Percentiles rank a stretch among this genome's conserved stretches.
Conservation (phyloP, 306 rosid species). For the Coriaria nepalensis region DNA sequence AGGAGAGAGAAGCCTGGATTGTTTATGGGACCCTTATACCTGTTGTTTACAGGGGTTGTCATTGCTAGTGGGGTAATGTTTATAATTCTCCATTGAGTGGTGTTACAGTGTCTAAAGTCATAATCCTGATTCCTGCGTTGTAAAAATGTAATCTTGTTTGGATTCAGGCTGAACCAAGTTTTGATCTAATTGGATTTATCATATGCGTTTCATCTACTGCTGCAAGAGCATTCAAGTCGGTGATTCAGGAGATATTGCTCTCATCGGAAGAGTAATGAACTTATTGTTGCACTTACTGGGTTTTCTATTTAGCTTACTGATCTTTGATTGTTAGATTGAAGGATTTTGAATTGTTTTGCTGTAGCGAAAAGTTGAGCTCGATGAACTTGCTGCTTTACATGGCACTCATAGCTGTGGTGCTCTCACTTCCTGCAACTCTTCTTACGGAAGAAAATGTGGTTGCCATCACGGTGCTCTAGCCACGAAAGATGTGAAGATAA, state of each 20-base stretch:
- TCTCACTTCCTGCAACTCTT: conserved; percentile 17
- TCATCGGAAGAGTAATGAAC: conserved; percentile 15
- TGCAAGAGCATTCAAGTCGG: conserved; percentile 22
- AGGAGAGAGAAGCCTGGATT: conserved; percentile 15
- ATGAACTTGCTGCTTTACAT: conserved; percentile 21
- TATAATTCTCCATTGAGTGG: no score
- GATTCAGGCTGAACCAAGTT: conserved; percentile 20
- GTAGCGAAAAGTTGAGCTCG: conserved; percentile 15
- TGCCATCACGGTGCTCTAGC: conserved; percentile 12
- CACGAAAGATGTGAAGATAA: conserved; percentile 10
- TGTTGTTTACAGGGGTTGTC: conserved; percentile 18
- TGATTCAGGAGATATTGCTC: conserved; percentile 16
- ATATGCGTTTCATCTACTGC: conserved; percentile 17
- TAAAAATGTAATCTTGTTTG: neutral
- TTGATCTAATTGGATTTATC: conserved; percentile 16
- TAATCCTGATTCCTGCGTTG: no score
- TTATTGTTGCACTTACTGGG: neutral
- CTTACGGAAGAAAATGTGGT: conserved; percentile 18
- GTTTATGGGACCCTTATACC: conserved; percentile 13
- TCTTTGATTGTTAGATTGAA: no score
- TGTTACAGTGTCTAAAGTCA: no score
- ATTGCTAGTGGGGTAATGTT: conserved; percentile 17
- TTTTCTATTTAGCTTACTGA: neutral
- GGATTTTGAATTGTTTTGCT: neutral
- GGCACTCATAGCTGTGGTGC: conserved; percentile 16